Evolutionary conservation across 2,329 filamentous ascomycete species (phyloP).

Genomic region (Blumeriella jaapii): DNA sequence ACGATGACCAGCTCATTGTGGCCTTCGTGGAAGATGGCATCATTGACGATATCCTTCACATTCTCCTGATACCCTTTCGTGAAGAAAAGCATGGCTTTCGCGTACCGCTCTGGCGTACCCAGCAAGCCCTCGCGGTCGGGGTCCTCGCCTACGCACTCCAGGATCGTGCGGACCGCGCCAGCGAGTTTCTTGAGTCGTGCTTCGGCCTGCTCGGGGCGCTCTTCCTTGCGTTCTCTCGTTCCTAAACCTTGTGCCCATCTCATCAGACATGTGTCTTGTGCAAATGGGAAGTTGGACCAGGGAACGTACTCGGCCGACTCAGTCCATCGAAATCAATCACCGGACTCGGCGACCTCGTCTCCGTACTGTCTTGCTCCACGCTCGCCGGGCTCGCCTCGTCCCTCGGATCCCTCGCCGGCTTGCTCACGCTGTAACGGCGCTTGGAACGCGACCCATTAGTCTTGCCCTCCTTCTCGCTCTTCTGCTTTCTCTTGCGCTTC

Average conservation of each 20-base stretch:
- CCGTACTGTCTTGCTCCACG: constrained; percentile 15
- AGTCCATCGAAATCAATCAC: constrained; percentile 52
- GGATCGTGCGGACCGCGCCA: constrained; percentile 51
- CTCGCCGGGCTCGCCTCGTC: constrained; percentile 32
- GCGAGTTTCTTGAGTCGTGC: constrained; percentile 45
- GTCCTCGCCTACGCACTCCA: constrained; percentile 60
- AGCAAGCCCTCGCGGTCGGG: constrained; percentile 53
- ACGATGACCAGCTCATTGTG: constrained; percentile 97
- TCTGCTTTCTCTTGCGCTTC: constrained; percentile 21
- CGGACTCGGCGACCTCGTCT: constrained; percentile 39
- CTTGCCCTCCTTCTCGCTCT: constrained; percentile 14
- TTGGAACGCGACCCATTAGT: constrained; percentile 22
- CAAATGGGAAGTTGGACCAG: neutral
- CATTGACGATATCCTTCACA: constrained; percentile 80
- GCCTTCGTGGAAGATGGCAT: constrained; percentile 89
- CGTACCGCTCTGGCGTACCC: constrained; percentile 72
- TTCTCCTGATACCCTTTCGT: constrained; percentile 97
- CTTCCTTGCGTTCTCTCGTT: constrained; percentile 51
- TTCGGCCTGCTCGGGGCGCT: constrained; percentile 39
- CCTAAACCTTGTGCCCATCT: constrained; percentile 39
- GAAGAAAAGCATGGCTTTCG: constrained; percentile 90
- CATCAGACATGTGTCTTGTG: constrained; percentile 1
- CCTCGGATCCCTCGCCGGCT: constrained; percentile 48
- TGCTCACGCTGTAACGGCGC: constrained; percentile 44
- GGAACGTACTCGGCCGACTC: constrained; percentile 41